These are phyloP conservation scores for Sechiopsis laciniata DNA, from an alignment of 306 rosid genomes.

Conservation along the genomic window DNA sequence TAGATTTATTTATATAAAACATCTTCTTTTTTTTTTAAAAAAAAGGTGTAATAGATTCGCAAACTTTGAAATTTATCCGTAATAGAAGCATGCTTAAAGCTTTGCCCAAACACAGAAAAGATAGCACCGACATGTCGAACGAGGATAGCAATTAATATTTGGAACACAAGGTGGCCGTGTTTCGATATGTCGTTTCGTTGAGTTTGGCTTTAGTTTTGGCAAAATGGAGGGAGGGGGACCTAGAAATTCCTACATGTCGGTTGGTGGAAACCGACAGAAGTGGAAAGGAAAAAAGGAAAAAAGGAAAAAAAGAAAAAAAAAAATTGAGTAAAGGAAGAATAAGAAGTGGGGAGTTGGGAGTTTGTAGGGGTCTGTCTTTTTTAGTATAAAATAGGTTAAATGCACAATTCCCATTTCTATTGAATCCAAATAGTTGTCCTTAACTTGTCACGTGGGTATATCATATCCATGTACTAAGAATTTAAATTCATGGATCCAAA, in stretches of 20 bases:
- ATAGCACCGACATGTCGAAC: not conserved
- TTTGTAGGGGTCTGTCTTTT: not conserved
- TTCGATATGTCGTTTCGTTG: slow-evolving; percentile 1
- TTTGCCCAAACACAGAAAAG: not conserved
- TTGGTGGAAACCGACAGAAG: slow-evolving; percentile 16
- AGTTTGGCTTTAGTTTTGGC: not conserved
- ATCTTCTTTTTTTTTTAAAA: too few species aligned
- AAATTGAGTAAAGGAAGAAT: too few species aligned
- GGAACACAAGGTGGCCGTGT: not conserved
- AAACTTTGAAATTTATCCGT: too few species aligned
- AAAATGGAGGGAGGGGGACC: not conserved
- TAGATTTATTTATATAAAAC: too few species aligned
- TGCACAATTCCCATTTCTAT: not conserved
- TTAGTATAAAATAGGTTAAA: not conserved
- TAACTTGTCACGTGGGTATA: not conserved
- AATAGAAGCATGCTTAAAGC: too few species aligned
- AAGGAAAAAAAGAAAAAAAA: not conserved
- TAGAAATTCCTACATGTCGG: slow-evolving; percentile 15
- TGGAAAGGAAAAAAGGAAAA: not conserved
- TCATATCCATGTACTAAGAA: not conserved
- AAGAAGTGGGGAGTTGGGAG: not conserved
- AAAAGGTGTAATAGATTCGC: too few species aligned
- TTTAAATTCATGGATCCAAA: not conserved
- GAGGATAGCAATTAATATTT: not conserved
- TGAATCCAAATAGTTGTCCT: not conserved